These are phyloP conservation scores for Decorospora gaudefroyi DNA, from an alignment of 2,329 filamentous ascomycete genomes.

Conservation along the genomic window DNA sequence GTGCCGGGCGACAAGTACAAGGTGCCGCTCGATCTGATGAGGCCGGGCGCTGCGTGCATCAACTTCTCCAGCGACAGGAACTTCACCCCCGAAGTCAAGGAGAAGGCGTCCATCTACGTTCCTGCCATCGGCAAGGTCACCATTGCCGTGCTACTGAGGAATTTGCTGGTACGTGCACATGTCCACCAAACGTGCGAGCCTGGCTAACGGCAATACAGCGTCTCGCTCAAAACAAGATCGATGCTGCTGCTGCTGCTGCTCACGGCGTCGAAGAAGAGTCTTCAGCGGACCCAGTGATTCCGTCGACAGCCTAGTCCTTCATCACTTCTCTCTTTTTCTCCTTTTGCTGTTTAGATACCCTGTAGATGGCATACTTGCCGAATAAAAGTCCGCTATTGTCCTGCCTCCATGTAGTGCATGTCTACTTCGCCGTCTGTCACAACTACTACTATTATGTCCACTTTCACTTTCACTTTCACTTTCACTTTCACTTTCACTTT, in stretches of 20 bases:
- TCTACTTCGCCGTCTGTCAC: too few species aligned
- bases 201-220: constrained; percentile 41
- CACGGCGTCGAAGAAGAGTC: constrained; percentile 27
- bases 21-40: constrained; percentile 79
- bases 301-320: constrained; percentile 10
- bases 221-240: constrained; percentile 52
- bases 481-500: too few species aligned
- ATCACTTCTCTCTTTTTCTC: background rate
- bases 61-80: constrained; percentile 98
- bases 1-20: constrained; percentile 89
- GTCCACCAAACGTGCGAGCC: background rate
- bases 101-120: constrained; percentile 95
- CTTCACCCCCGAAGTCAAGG: constrained; percentile 86
- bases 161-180: constrained; percentile 71
- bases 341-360: constrained; percentile 30
- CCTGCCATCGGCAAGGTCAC: constrained; percentile 98
- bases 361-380: constrained; percentile 28
- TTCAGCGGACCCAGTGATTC: constrained; percentile 25
- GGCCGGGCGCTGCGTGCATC: constrained; percentile 94
- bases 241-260: constrained; percentile 38
- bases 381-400: constrained; percentile 12
- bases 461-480: too few species aligned
- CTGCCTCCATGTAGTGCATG: background rate
- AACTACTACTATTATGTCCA: too few species aligned
- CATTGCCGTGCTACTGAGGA: constrained; percentile 86